Evolutionary conservation across 2,329 filamentous ascomycete genomes (phyloP).

Genomic region (Cladosporium sp.): DNA sequence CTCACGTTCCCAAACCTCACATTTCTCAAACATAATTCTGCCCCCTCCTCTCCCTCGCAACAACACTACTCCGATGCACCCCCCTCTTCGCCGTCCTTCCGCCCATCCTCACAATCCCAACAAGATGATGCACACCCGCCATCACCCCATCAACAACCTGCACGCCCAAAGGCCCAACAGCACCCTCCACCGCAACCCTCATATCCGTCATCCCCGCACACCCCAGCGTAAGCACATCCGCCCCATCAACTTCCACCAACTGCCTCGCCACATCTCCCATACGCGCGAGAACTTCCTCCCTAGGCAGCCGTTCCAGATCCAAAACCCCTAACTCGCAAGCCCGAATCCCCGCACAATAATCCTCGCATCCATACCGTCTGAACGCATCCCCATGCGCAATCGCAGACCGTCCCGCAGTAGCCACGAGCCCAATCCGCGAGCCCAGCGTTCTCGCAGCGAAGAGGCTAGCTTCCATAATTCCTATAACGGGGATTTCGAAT

Average conservation of each 20-base stretch:
- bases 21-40: constrained; percentile 45
- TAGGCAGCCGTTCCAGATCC: constrained; percentile 45
- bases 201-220: constrained; percentile 54
- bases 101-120: constrained; percentile 48
- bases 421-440: constrained; percentile 47
- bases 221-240: constrained; percentile 47
- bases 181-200: constrained; percentile 48
- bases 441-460: constrained; percentile 54
- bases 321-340: constrained; percentile 47
- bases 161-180: constrained; percentile 44
- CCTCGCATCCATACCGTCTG: constrained; percentile 43
- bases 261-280: constrained; percentile 43
- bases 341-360: constrained; percentile 46
- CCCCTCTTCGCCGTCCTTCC: constrained; percentile 49
- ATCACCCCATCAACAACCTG: constrained; percentile 56
- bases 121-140: constrained; percentile 49
- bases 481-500: constrained; percentile 46
- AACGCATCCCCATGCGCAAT: constrained; percentile 45
- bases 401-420: constrained; percentile 42
- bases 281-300: constrained; percentile 41
- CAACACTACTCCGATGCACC: constrained; percentile 43
- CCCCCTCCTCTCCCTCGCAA: constrained; percentile 39
- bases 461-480: constrained; percentile 54
- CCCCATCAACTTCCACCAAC: constrained; percentile 43
- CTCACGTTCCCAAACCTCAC: not conserved